Evolutionary conservation across 2,329 filamentous ascomycete genomes (phyloP), one percentile per base, ranked within the genome.

Genomic region (Furcasterigmium sp.): DNA sequence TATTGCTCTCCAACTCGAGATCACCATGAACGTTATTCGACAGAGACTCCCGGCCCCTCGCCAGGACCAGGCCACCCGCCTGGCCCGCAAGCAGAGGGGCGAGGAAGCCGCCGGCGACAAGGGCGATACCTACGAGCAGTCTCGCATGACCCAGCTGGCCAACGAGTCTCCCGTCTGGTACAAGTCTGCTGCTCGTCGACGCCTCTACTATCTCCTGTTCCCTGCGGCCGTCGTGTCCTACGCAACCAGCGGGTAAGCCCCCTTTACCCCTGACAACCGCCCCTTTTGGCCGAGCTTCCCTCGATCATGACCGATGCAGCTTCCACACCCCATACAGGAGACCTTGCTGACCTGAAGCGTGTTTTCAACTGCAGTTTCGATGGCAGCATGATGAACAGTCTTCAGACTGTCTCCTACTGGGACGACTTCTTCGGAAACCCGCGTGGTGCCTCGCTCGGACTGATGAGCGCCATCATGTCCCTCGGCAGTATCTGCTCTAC

Each of bases 361-460:
- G 7, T 26, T 26, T 26, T n/a, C n/a, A n/a, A n/a, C n/a, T n/a
- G n/a, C n/a, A 26, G 23, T 7, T 26, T 26, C 23, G 70, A 74
- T 51, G 69, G 69, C 3, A 67, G 64, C 15, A 70, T 76, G 63
- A 70, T 75, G 62, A 74, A 75, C 47, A 67, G 64, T 6, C 51
- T 76, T 1, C 71, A 76, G 47, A 60, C 65, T 0, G 55, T 72
- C 1, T 52, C 58, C 0, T 58, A 61, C 13, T 72, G 67, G 67
- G 58, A 70, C 28, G 58, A 61, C n/a, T 71, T 59, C 40, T 65
- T 67, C 21, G 52, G 56, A 20, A 58, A 58, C 28, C 64, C 63
- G 0, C 49, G 53, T 4, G 59, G 63, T 0, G 51, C 59, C 5
- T 53, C 55, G 5, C 52, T 61, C 3, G 58, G 58, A 1, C 48